A percentile compares a stretch with the other conserved stretches of the same genome.
phyloP scores from a whole-genome alignment of 805 yeast species.

The Wickerhamomyces chambardii region DNA sequence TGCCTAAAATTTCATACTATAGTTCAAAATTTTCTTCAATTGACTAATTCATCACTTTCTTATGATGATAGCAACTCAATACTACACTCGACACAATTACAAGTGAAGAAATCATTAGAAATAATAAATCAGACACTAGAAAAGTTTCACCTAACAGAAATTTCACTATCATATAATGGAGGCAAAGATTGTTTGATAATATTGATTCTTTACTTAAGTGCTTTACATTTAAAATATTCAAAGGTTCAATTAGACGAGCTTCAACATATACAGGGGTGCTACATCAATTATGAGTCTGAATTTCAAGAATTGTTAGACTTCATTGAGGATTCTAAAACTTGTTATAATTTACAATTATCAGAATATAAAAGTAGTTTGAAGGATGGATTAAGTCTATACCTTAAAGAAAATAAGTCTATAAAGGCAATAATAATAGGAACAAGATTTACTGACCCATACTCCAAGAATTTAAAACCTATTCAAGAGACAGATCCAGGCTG shows the following conservation, averaged over 20 bases:
- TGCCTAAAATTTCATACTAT: not conserved
- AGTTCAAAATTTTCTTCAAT: not conserved
- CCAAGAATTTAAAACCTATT: slow-evolving; percentile 43
- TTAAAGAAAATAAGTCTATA: slow-evolving; percentile 41
- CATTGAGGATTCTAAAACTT: slow-evolving; percentile 40
- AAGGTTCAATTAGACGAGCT: slow-evolving; percentile 7
- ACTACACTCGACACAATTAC: slow-evolving; percentile 11
- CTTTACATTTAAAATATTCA: slow-evolving; percentile 23
- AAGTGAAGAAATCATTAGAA: slow-evolving; percentile 13
- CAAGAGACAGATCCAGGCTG: slow-evolving; percentile 84
- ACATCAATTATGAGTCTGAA: slow-evolving; percentile 66
- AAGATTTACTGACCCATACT: slow-evolving; percentile 82
- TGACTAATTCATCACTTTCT: too few species aligned
- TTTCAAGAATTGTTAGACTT: slow-evolving; percentile 67
- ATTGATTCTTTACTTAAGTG: slow-evolving; percentile 66
- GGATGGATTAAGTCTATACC: slow-evolving; percentile 59
- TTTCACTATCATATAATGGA: slow-evolving; percentile 87
- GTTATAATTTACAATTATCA: slow-evolving; percentile 44
- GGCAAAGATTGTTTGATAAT: slow-evolving; percentile 95
- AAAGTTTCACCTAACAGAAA: slow-evolving; percentile 27
- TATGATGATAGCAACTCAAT: not conserved
- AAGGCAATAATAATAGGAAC: slow-evolving; percentile 82
- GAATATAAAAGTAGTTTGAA: slow-evolving; percentile 37
- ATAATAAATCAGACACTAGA: slow-evolving; percentile 13
- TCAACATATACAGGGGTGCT: slow-evolving; percentile 46